A percentile compares a stretch with the other conserved stretches of the same genome.
Evolutionary conservation across 108 stramenopile species (phyloP).

Genomic region (Pseudonitzschia multiseries): DNA sequence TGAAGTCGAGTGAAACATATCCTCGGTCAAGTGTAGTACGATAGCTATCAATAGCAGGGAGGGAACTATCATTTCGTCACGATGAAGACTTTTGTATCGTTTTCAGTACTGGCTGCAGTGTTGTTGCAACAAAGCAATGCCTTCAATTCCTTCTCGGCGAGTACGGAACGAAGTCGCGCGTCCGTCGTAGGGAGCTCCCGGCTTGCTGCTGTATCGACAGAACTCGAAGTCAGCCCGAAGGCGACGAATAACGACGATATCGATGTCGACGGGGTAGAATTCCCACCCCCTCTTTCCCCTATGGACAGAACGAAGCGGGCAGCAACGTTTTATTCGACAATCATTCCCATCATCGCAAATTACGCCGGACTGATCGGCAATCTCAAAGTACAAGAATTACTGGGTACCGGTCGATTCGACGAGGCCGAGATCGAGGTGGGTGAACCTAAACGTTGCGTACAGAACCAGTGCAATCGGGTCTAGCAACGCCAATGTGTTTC

Average conservation of each 20-base stretch:
- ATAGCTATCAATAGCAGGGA: too few relatives aligned
- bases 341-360: conserved; percentile 73
- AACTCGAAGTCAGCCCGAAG: not conserved
- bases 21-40: too few relatives aligned
- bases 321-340: conserved; percentile 76
- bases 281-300: conserved; percentile 68
- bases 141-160: not conserved
- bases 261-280: conserved; percentile 40
- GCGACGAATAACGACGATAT: conserved; percentile 8
- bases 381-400: conserved; percentile 64
- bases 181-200: not conserved
- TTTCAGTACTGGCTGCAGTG: not conserved
- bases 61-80: not conserved
- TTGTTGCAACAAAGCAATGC: conserved; percentile 10
- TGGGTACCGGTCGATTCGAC: conserved; percentile 43
- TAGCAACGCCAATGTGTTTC: too few relatives aligned
- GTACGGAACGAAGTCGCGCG: not conserved
- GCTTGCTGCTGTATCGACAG: not conserved
- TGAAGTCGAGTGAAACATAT: too few relatives aligned
- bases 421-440: conserved; percentile 60
- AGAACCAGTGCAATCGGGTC: too few relatives aligned
- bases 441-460: not conserved
- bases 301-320: conserved; percentile 72
- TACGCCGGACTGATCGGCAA: conserved; percentile 73
- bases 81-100: not conserved